phyloP scores from a whole-genome alignment of 2,329 filamentous ascomycete genomes.

The Fusarium sp. region DNA sequence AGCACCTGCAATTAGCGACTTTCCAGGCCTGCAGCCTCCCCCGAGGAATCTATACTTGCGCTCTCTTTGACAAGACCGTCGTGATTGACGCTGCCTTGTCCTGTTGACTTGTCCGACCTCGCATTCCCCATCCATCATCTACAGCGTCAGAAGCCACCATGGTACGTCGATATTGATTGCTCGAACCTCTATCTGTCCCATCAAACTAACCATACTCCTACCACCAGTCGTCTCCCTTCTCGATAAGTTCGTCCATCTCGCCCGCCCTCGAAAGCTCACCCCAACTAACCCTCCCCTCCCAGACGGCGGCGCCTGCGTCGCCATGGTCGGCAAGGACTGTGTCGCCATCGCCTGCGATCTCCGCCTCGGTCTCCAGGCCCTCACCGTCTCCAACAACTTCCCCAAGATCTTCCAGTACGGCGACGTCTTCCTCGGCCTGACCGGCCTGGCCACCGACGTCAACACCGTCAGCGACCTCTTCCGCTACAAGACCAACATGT shows the following conservation, averaged over 20 bases:
- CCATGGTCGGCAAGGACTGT: slow-evolving; percentile 99
- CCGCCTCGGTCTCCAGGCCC: slow-evolving; percentile 92
- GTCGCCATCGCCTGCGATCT: slow-evolving; percentile 99
- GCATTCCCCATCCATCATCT: slow-evolving; percentile 32
- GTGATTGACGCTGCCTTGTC: slow-evolving; percentile 36
- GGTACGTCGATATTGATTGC: slow-evolving; percentile 38
- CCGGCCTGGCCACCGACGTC: slow-evolving; percentile 96
- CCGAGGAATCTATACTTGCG: not conserved
- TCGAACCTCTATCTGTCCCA: not conserved
- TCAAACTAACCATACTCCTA: slow-evolving; percentile 46
- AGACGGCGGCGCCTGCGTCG: slow-evolving; percentile 94
- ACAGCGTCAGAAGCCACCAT: slow-evolving; percentile 42
- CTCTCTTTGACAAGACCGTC: slow-evolving; percentile 20
- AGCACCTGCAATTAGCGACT: slow-evolving; percentile 17
- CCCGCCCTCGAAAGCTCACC: slow-evolving; percentile 10
- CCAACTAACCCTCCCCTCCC: slow-evolving; percentile 35
- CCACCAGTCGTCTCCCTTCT: slow-evolving; percentile 86
- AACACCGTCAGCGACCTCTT: slow-evolving; percentile 95
- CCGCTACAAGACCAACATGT: slow-evolving; percentile 99
- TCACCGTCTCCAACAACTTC: slow-evolving; percentile 99
- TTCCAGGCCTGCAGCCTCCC: not conserved
- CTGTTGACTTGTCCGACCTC: slow-evolving; percentile 33
- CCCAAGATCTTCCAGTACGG: slow-evolving; percentile 99
- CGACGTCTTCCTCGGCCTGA: slow-evolving; percentile 94
- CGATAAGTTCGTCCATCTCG: slow-evolving; percentile 79